A percentile compares a stretch with the other conserved stretches of the same genome.
phyloP scores from a whole-genome alignment of 768 basidiomycete species.

The Leucocoprinus sp. region DNA sequence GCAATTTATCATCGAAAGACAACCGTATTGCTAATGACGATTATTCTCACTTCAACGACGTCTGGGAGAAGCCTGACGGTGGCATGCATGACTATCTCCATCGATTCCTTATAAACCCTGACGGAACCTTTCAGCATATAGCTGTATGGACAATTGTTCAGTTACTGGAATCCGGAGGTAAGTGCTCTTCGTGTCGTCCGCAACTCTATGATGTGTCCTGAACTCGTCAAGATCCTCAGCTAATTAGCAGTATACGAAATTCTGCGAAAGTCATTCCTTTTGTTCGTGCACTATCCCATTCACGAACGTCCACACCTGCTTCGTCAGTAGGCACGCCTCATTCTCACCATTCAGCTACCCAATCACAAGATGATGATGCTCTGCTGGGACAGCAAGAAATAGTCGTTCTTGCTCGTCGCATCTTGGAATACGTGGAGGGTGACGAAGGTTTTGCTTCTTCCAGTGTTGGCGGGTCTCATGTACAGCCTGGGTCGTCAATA shows the following conservation, averaged over 20 bases:
- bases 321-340: conserved; percentile 71
- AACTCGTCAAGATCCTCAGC: conserved; percentile 58
- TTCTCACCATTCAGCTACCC: conserved; percentile 63
- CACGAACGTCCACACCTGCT: conserved; percentile 58
- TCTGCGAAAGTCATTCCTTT: conserved; percentile 78
- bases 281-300: conserved; percentile 75
- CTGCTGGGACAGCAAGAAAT: conserved; percentile 90
- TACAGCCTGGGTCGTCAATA: conserved; percentile 63
- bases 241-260: conserved; percentile 83
- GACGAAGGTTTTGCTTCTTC: conserved; percentile 56
- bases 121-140: conserved; percentile 98
- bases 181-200: conserved; percentile 9
- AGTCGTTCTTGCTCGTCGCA: conserved; percentile 72
- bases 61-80: conserved; percentile 97
- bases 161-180: conserved; percentile 90
- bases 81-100: conserved; percentile 94
- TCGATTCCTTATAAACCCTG: conserved; percentile 86
- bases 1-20: conserved; percentile 97
- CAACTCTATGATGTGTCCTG: background rate
- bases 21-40: conserved; percentile 45
- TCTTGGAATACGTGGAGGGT: conserved; percentile 80
- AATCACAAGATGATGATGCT: conserved; percentile 55
- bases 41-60: conserved; percentile 94
- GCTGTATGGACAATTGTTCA: conserved; percentile 99
- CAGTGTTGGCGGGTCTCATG: conserved; percentile 56